Conservation (phyloP, 2,329 filamentous ascomycete genomes). For the Pseudogymnoascus sp. region DNA sequence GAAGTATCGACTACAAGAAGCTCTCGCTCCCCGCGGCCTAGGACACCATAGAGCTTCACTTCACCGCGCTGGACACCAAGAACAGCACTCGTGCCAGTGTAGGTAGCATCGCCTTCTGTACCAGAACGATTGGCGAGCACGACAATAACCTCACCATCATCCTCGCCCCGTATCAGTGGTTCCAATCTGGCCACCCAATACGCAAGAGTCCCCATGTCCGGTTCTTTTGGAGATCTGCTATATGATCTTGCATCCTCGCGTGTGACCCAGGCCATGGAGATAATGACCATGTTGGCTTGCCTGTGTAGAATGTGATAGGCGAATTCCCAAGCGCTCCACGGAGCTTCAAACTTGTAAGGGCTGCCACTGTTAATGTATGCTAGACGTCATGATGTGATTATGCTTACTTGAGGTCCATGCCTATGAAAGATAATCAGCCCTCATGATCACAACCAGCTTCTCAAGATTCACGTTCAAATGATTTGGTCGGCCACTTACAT, state of each 20-base stretch:
- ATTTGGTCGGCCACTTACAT: too few relatives aligned
- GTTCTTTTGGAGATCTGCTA: constrained; percentile 42
- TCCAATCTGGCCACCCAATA: constrained; percentile 66
- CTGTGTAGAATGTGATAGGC: constrained; percentile 41
- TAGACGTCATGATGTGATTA: background rate
- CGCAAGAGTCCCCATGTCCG: constrained; percentile 59
- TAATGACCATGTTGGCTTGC: constrained; percentile 54
- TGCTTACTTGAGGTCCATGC: constrained; percentile 46
- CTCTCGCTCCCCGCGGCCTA: constrained; percentile 57
- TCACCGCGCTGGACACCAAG: constrained; percentile 54
- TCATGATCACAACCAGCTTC: background rate
- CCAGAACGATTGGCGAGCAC: constrained; percentile 62
- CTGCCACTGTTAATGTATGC: background rate
- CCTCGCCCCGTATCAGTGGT: constrained; percentile 45
- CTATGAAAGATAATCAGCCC: background rate
- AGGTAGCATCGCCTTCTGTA: constrained; percentile 51
- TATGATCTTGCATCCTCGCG: constrained; percentile 38
- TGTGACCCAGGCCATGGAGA: constrained; percentile 61
- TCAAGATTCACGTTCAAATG: background rate
- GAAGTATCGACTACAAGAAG: constrained; percentile 56
- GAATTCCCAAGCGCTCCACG: constrained; percentile 38
- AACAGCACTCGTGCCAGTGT: constrained; percentile 47
- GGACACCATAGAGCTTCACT: constrained; percentile 55
- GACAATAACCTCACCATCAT: constrained; percentile 49
- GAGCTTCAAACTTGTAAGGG: constrained; percentile 27